phyloP scores from a whole-genome alignment of 208 protist species.

The Trichomonas vaginalis region DNA sequence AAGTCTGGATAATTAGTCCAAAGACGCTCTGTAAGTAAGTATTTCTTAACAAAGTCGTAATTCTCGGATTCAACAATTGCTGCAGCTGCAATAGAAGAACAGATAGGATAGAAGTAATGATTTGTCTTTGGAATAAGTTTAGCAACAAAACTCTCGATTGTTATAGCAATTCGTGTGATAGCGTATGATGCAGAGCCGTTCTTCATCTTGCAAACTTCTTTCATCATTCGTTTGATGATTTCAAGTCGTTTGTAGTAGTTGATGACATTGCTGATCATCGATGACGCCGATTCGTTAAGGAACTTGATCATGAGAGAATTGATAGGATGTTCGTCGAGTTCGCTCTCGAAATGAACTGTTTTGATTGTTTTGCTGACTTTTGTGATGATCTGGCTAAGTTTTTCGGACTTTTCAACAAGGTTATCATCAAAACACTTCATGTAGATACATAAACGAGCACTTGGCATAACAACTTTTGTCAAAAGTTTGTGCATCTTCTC shows the following conservation, averaged over 20 bases:
- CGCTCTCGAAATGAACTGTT: not conserved
- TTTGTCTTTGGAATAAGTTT: not conserved
- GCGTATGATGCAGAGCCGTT: not conserved
- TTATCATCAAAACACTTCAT: not conserved
- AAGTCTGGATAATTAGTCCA: not conserved
- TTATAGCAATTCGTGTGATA: not conserved
- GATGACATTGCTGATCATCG: not conserved
- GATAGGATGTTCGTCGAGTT: not conserved
- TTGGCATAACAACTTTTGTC: not conserved
- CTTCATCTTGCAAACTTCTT: not conserved
- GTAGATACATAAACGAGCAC: not conserved
- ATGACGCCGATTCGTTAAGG: not conserved
- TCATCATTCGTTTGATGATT: not conserved
- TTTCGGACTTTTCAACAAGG: not conserved
- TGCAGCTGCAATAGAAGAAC: not conserved
- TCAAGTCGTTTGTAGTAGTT: not conserved
- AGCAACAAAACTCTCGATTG: not conserved
- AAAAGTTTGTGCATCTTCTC: not conserved
- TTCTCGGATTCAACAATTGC: not conserved
- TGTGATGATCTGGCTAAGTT: not conserved
- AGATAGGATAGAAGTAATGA: not conserved
- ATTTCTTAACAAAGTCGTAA: not conserved
- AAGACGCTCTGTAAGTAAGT: not conserved
- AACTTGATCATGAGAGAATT: not conserved
- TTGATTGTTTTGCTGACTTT: not conserved